Base-by-base conservation (phyloP, 2,329 filamentous ascomycete species). In the Ophiostoma ulmi region DNA sequence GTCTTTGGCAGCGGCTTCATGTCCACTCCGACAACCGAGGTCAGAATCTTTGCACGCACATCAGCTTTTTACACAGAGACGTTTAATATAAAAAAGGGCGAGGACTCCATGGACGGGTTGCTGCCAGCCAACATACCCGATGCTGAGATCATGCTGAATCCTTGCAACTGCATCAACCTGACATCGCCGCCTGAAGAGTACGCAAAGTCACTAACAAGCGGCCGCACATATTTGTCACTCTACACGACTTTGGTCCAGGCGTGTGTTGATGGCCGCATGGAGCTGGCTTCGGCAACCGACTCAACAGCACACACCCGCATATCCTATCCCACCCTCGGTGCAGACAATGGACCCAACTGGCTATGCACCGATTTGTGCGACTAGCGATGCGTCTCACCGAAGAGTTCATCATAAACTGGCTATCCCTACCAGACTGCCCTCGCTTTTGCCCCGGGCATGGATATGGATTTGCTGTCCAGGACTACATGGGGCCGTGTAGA, bases 151-250 rank as follows among this genome's bases (percentile, higher is more conserved):
- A 77, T 78, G 48, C 76, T 79, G 35, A 82, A 79, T 71, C 76
- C 78, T 5, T 78, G 81, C 58, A 80, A 80, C 72, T 72, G 75
- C 0, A 73, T 82, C 10, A 74, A 77, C 31, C 82, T 80, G 69
- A 77, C 78, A 41, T 76, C 78, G 41, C 71, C 72, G 17, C 64
- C 69, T 10, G 39, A 70, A 52, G 41, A 61, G 55, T 61, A 61
- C 13, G 26, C 55, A 14, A 61, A 61, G 55, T 61, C 61, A 22
- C 39, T 41, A 2, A 61, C 69, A 17, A 52, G 64, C 0, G 74
- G 74, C 22, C 73, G 73, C 17, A 71, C 74, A 3, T 73, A 76
- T 5, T 73, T 76, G 38, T 75, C 73, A 4, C 74, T 78, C 36
- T 76, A 77, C 70, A 72, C 75, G 13, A 75, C 76, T 2, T 73